Evolutionary conservation across 352 stramenopile species (phyloP).

Genomic region (Phytopythium chamaehyphon): DNA sequence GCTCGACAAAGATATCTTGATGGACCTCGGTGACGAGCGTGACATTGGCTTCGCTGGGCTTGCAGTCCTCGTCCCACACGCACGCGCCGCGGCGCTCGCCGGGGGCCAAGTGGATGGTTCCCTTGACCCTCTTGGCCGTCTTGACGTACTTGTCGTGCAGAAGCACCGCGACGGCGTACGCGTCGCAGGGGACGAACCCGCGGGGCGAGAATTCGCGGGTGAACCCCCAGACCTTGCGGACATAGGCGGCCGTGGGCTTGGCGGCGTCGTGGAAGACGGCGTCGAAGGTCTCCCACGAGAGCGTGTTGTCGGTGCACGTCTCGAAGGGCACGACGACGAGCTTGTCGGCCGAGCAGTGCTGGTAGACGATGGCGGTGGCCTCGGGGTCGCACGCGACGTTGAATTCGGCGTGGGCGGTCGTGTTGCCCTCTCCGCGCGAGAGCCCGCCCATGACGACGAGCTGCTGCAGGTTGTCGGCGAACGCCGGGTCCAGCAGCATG

Average conservation of each 20-base stretch:
- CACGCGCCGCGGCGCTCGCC: conserved; percentile 50
- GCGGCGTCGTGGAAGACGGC: conserved; percentile 45
- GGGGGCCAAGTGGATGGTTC: conserved; percentile 50
- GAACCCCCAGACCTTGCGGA: conserved; percentile 61
- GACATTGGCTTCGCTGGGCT: conserved; percentile 41
- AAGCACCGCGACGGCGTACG: conserved; percentile 66
- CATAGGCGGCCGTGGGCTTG: conserved; percentile 38
- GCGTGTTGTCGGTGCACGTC: conserved; percentile 44
- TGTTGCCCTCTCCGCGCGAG: conserved; percentile 64
- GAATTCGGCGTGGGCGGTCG: conserved; percentile 67
- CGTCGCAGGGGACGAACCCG: conserved; percentile 68
- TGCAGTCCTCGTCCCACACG: conserved; percentile 37
- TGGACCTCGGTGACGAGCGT: conserved; percentile 67
- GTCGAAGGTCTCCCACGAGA: conserved; percentile 69
- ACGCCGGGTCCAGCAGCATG: conserved; percentile 63
- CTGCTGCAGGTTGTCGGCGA: conserved; percentile 55
- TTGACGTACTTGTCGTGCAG: conserved; percentile 54
- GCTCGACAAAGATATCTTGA: conserved; percentile 49
- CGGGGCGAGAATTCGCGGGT: conserved; percentile 38
- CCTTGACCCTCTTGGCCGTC: conserved; percentile 29
- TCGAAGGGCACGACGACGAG: conserved; percentile 71
- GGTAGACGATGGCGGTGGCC: conserved; percentile 66
- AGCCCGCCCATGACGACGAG: conserved; percentile 75
- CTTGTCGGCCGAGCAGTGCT: conserved; percentile 58
- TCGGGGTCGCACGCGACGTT: conserved; percentile 82